Evolutionary conservation across 208 protist genomes (phyloP).

Genomic region (Acanthamoeba triangularis): DNA sequence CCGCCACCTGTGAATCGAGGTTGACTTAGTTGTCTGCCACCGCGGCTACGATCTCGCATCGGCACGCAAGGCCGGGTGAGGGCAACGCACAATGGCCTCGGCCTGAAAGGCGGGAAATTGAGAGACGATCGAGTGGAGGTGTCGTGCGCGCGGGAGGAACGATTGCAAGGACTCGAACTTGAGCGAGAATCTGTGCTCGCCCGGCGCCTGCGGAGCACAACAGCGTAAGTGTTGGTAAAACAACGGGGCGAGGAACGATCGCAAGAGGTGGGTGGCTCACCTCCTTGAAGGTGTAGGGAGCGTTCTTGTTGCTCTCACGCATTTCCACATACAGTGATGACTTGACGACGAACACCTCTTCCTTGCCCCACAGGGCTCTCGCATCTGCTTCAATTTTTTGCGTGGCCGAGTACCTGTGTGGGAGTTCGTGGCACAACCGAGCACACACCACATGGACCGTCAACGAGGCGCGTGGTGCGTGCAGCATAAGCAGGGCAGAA

Average conservation of each 20-base stretch:
- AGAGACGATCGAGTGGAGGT: constrained; percentile 49
- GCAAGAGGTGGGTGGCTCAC: neutral
- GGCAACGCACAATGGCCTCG: neutral
- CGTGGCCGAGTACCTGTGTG: neutral
- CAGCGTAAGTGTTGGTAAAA: neutral
- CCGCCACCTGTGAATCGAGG: constrained; percentile 38
- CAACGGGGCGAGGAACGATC: neutral
- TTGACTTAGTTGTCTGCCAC: neutral
- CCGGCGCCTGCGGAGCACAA: neutral
- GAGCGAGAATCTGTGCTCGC: constrained; percentile 67
- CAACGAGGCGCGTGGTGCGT: no score
- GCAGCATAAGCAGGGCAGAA: no score
- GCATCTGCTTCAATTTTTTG: neutral
- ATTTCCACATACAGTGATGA: constrained; percentile 72
- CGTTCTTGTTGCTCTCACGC: constrained; percentile 87
- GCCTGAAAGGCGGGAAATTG: constrained; percentile 39
- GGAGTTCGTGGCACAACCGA: no score
- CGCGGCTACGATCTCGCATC: neutral
- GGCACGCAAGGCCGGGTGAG: neutral
- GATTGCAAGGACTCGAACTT: constrained; percentile 52
- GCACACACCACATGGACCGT: neutral
- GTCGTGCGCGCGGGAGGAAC: constrained; percentile 37
- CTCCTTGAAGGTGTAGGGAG: constrained; percentile 83
- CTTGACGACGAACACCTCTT: constrained; percentile 63
- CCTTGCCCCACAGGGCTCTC: neutral